Base-by-base conservation (phyloP, 179 eudicot species). In the Actinidia polygama region DNA sequence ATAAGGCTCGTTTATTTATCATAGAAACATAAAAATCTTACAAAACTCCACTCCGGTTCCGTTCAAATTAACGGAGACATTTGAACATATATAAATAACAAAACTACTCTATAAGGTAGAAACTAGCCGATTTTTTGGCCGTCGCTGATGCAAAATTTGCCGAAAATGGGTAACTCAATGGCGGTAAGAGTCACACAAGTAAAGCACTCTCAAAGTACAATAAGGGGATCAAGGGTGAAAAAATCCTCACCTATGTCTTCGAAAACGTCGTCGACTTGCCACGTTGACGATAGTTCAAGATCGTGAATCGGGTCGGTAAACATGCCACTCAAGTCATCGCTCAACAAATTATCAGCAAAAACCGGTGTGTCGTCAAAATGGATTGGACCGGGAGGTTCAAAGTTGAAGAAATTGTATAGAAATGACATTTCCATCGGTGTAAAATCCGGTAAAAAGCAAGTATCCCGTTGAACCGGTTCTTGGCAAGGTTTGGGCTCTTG, bases 141-240 rank as follows among this genome's bases (percentile, higher is more conserved):
- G 82, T 82, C 90, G 83, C 83, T 83, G 82, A 77, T 86, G 84
- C 95, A 94, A 93, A 90, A 93, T 80, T 91, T 85, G 91, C 89
- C 91, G 71, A 78, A 68, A 16, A 74, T 78, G 82, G 85, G 85
- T 90, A 83, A 80, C 12, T 55, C 79, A 36, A 57, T 24, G 75
- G 47, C 49, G 46, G 67, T 30, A 80, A 67, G 18, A 50, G 4
- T 12, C 10, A 51, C 53, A 26, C 30, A 79, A 19, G 23, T 21
- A 15, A 49, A 23, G 23, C 2, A 11, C n/a, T 18, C 50, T 74
- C 73, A 90, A 72, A 87, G 79, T 4, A 86, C 90, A 53, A 86
- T 74, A 4, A 91, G 85, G 63, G 92, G 88, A 84, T 92, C 96
- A 0, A 84, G 84, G 21, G 81, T 50, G 9, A 89, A 86, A 49